Base-by-base conservation (phyloP, 1,139 yeast genomes). In the Yamadazyma atlantica region DNA sequence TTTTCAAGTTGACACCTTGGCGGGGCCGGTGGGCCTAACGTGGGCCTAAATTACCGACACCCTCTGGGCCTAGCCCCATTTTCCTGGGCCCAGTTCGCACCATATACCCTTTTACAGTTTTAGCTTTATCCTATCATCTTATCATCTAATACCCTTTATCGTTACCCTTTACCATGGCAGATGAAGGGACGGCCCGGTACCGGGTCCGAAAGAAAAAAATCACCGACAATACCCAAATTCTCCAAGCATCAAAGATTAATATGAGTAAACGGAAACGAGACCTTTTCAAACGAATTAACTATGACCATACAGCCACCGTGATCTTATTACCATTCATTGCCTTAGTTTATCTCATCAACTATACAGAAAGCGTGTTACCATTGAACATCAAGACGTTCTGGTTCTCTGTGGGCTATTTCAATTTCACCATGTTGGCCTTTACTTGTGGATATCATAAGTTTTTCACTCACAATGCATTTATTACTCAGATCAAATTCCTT, bases 391-490 rank as follows among this genome's bases (percentile, higher is more conserved):
- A 36, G 3, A 68, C 74, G 2, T 42, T 64, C 13, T 55, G 60
- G 48, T 66, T 69, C 40, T 48, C 64, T 6, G 48, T 62, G 30
- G 37, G 55, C 25, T 71, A 71, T 44, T 69, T 60, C 48, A 60
- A 68, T 48, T 42, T 68, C 40, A 65, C 75, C 14, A 44, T 69
- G 38, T 49, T 71, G 34, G 62, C 73, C 18, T 71, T 71, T 49
- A 63, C 72, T 3, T 45, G 64, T 11, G 76, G 76, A 1, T 71
- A 71, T 50, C 77, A 71, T 53, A 69, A 68, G 45, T 67, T 63
- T 46, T 70, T 66, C 49, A 73, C 85, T 2, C 90, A 83, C 50
- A 72, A 75, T 40, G 61, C 85, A 3, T 80, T 80, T 53, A 56
- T 61, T 25, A 58, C 67, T 6, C 50, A 65, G 16, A 60, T 57